Base-by-base conservation (phyloP, 164 flowering plant species). In the Pachysandra terminalis region DNA sequence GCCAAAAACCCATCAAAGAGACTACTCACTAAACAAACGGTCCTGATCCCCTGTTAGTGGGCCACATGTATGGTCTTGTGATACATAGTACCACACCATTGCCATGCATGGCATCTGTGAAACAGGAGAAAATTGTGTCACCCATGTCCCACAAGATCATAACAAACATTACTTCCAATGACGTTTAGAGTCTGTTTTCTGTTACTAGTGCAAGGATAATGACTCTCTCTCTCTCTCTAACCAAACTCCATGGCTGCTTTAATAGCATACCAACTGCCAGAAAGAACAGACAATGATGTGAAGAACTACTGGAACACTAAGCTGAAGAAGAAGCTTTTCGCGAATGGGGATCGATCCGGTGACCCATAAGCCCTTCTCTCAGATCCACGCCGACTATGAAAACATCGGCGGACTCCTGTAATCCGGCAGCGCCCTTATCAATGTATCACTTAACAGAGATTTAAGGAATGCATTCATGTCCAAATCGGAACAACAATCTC, bases 321-420 rank as follows among this genome's bases (percentile, higher is more conserved):
- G 70, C 80, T 93, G 61, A 77, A 74, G 64, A 93, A 89, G 85
- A 87, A 86, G 85, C 91, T 93, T n/a, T 2, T 28, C 72, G 0
- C 85, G 85, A 26, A 89, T 82, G 89, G 96, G 96, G n/a, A 90
- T 93, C 13, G 95, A 93, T 60, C 98, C 87, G 0, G 89, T 93
- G 27, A 93, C 98, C 5, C 98, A 93, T 67, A 88, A 76, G 70
- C 96, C 98, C 23, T 83, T 90, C 76, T 90, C 96, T 54, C 91
- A 93, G 61, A 79, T 93, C 74, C 76, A 90, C 0, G 82, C 85
- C 0, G 96, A 89, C 25, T 93, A 90, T 60, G 90, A 83, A 55
- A 89, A 65, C 84, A 87, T 93, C 14, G 84, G 87, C 9, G 86
- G 86, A 17, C 72, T 83, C 60, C 78, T 79, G 0, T 83, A 81